Conservation (phyloP, 1,284 basidiomycete genomes). For the Erythrobasidium hasegawianum region DNA sequence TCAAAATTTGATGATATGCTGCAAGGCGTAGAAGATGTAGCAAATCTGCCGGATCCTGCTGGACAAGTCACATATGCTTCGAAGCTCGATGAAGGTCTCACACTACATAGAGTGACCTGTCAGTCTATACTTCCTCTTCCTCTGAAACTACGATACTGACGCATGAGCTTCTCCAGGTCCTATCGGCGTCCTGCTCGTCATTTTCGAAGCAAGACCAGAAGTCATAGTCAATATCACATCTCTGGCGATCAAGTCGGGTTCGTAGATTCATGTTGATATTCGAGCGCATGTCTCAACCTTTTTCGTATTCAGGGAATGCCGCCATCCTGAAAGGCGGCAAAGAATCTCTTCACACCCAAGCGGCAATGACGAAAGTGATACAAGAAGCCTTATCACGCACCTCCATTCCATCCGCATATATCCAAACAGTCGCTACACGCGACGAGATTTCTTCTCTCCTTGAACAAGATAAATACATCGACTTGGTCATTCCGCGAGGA, state of each 20-base stretch:
- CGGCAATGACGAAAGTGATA: conserved; percentile 72
- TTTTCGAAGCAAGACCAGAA: conserved; percentile 96
- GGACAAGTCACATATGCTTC: conserved; percentile 83
- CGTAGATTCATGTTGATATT: too few species aligned
- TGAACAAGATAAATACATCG: conserved; percentile 83
- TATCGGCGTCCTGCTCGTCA: conserved; percentile 91
- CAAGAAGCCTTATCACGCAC: conserved; percentile 68
- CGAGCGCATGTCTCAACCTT: too few species aligned
- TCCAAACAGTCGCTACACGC: conserved; percentile 90
- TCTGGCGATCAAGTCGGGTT: conserved; percentile 92
- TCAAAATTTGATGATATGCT: conserved; percentile 96
- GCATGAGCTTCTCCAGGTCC: too few species aligned
- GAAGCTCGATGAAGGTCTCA: conserved; percentile 78
- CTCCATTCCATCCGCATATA: conserved; percentile 69
- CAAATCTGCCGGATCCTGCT: conserved; percentile 76
- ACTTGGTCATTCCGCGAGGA: conserved; percentile 93
- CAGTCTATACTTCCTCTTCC: neutral
- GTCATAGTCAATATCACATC: conserved; percentile 97
- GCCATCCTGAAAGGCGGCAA: conserved; percentile 97
- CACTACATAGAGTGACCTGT: conserved; percentile 89
- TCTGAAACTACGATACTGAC: too few species aligned
- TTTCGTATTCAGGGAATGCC: conserved; percentile 66
- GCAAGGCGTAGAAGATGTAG: conserved; percentile 83
- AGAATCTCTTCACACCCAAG: conserved; percentile 75
- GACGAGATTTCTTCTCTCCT: conserved; percentile 84